Conservation (phyloP, 1,284 basidiomycete species). For the Rhodotorula sp. region DNA sequence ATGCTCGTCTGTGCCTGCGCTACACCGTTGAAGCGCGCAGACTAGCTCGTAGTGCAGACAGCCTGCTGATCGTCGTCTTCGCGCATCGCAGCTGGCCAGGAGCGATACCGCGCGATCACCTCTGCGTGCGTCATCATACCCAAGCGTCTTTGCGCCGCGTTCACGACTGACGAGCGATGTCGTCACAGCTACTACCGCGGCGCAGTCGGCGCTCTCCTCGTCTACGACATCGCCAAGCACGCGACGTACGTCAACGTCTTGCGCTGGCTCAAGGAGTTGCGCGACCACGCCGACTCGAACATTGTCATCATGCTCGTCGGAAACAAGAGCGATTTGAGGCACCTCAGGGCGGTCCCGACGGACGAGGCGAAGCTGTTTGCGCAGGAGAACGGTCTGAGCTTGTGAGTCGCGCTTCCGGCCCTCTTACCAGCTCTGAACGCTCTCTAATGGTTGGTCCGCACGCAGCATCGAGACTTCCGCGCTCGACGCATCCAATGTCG, state of each 20-base stretch:
- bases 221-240: constrained; percentile 64
- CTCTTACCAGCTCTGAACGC: background rate
- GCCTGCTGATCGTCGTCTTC: background rate
- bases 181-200: constrained; percentile 96
- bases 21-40: too few species aligned
- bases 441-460: too few species aligned
- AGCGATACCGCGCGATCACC: constrained; percentile 98
- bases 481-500: constrained; percentile 98
- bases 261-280: constrained; percentile 97
- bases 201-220: constrained; percentile 66
- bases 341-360: constrained; percentile 90
- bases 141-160: background rate
- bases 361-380: constrained; percentile 55
- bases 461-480: constrained; percentile 90
- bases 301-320: constrained; percentile 56
- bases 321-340: constrained; percentile 95
- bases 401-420: constrained; percentile 13
- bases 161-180: too few species aligned
- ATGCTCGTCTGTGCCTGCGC: background rate
- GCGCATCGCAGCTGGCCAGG: constrained; percentile 75
- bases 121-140: constrained; percentile 66
- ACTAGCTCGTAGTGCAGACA: too few species aligned
- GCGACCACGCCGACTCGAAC: constrained; percentile 57
- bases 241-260: constrained; percentile 93
- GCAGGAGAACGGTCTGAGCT: constrained; percentile 45